Conservation (phyloP, 202 grass and related monocot genomes). For the Zizania palustris region DNA sequence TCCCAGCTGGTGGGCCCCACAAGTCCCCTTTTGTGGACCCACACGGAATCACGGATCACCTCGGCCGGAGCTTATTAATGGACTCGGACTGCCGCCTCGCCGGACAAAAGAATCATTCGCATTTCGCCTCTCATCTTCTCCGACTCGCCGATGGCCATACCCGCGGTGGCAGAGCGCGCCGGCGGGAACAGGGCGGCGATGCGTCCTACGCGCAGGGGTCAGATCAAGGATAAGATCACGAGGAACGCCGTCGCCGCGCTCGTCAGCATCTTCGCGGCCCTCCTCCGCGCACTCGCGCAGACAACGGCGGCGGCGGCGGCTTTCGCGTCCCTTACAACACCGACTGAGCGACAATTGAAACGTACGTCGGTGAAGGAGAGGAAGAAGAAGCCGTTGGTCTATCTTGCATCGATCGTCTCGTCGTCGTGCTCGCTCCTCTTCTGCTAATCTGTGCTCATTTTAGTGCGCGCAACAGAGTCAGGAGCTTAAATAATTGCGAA, state of each 20-base stretch:
- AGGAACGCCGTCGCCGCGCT: conserved; percentile 28
- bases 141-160: conserved; percentile 29
- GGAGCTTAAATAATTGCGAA: neutral
- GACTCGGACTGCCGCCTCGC: neutral
- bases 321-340: neutral
- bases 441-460: conserved; percentile 48
- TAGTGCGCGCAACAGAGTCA: conserved; percentile 41
- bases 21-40: neutral
- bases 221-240: conserved; percentile 52
- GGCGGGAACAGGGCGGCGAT: neutral
- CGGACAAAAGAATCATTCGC: neutral
- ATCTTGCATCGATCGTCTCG: neutral
- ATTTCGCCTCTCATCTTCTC: neutral
- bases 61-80: conserved; percentile 15
- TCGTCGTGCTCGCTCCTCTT: conserved; percentile 18
- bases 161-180: neutral
- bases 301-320: conserved; percentile 11
- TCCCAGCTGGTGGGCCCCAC: neutral
- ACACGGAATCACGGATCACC: neutral
- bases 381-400: neutral
- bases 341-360: conserved; percentile 40
- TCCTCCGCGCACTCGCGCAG: conserved; percentile 24
- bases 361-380: neutral
- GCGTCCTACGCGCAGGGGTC: conserved; percentile 35
- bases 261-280: conserved; percentile 1